Conservation (phyloP, 2,329 filamentous ascomycete genomes). For the Rhytidhysteron rufulum region DNA sequence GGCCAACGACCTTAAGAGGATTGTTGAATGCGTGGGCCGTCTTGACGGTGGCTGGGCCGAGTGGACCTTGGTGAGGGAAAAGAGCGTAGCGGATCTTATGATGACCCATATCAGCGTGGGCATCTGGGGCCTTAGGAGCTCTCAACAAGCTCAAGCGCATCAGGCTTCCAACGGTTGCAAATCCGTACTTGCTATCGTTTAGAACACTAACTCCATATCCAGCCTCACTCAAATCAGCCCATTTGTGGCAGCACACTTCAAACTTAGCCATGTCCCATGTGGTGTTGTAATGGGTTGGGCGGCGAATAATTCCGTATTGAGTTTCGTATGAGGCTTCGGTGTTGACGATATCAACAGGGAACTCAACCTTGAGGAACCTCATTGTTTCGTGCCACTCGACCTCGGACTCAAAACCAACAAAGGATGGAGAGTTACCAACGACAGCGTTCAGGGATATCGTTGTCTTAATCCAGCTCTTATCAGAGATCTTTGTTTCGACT, state of each 20-base stretch:
- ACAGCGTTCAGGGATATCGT: constrained; percentile 75
- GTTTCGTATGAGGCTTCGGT: constrained; percentile 94
- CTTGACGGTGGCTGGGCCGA: constrained; percentile 71
- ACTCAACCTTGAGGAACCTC: constrained; percentile 98
- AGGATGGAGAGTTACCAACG: constrained; percentile 61
- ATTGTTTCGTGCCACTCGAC: constrained; percentile 97
- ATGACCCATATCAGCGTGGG: constrained; percentile 83
- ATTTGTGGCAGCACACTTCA: constrained; percentile 93
- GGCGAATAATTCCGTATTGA: constrained; percentile 81
- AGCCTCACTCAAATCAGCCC: constrained; percentile 83
- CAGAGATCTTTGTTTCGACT: constrained; percentile 83
- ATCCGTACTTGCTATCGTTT: constrained; percentile 95
- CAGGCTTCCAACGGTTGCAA: constrained; percentile 80
- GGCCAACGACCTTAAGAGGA: constrained; percentile 58
- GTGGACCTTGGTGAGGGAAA: constrained; percentile 71
- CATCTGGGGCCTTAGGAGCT: constrained; percentile 88
- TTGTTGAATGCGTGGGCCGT: constrained; percentile 90
- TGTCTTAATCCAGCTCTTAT: constrained; percentile 79
- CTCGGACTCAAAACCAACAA: constrained; percentile 74
- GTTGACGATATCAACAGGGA: constrained; percentile 86
- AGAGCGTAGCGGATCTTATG: constrained; percentile 90
- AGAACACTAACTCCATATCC: constrained; percentile 88
- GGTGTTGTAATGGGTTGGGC: constrained; percentile 97
- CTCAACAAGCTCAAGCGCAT: constrained; percentile 88
- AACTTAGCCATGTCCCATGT: constrained; percentile 98